phyloP scores from a whole-genome alignment of 768 basidiomycete species.

The Inosperma sp. region DNA sequence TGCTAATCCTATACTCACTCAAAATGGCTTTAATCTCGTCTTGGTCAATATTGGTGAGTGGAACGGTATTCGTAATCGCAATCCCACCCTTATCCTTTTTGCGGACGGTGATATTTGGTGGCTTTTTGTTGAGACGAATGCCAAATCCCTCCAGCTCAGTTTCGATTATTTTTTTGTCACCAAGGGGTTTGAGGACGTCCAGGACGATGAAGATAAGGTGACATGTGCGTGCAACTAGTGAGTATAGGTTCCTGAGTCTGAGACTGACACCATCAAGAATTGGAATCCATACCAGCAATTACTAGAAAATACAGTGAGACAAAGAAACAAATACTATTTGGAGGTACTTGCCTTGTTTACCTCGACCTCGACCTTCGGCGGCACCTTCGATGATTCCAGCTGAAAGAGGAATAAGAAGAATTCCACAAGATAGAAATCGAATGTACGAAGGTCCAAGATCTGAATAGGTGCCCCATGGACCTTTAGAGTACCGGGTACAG shows the following conservation, averaged over 20 bases:
- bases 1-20: constrained; percentile 88
- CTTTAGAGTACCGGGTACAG: constrained; percentile 90
- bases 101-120: constrained; percentile 79
- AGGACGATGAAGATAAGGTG: constrained; percentile 98
- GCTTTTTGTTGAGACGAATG: constrained; percentile 91
- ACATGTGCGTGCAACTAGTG: constrained; percentile 89
- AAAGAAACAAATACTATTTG: not conserved
- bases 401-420: constrained; percentile 24
- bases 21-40: constrained; percentile 95
- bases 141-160: constrained; percentile 96
- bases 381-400: constrained; percentile 99
- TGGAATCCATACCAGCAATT: constrained; percentile 61
- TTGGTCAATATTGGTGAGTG: constrained; percentile 90
- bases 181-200: constrained; percentile 96
- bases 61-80: constrained; percentile 94
- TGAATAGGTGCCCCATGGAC: constrained; percentile 97
- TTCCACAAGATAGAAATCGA: not conserved
- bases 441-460: constrained; percentile 84
- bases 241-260: constrained; percentile 12
- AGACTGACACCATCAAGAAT: not conserved
- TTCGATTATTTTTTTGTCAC: constrained; percentile 90
- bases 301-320: constrained; percentile 37
- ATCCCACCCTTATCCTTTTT: constrained; percentile 91
- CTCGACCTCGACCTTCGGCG: constrained; percentile 92
- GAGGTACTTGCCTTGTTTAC: constrained; percentile 72